Base-by-base conservation (phyloP, 2,329 filamentous ascomycete genomes). In the Fusarium falciforme region DNA sequence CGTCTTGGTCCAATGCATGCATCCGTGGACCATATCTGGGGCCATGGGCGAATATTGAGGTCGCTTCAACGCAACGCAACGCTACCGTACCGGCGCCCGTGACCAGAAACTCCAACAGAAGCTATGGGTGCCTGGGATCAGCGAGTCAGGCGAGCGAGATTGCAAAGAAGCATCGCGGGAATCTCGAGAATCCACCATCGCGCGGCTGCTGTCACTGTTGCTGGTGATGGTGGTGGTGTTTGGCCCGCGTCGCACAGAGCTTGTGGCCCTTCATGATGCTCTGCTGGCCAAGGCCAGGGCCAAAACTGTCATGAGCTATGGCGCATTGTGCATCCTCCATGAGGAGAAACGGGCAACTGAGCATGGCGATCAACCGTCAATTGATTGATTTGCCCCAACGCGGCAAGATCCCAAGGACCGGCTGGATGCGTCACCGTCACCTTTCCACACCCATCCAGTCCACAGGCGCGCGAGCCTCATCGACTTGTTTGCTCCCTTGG, bases 1-100 rank as follows among this genome's bases (percentile, higher is more conserved):
- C 63, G 44, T 67, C 65, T 64, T 72, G 66, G 58, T 73, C 75
- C 75, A 75, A 76, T 77, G 27, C 67, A 65, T 63, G 68, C 65
- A 68, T 76, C 67, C 64, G 65, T 68, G 62, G 61, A 65, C 75
- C 58, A 77, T 74, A 68, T 72, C 64, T 64, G 59, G 71, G 58
- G 61, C 52, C 69, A 69, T 74, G 72, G 66, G 64, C 58, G 27
- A 52, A 68, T 65, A 61, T 58, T 63, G 44, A 73, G 64, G 69
- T 70, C 69, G 67, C 64, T 70, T 64, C 69, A 72, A 66, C 66
- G 61, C 72, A 66, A 66, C 71, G 68, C 73, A 75, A 65, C 69
- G 67, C 71, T 68, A 62, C 54, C 64, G 57, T 68, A 62, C 54
- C 64, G 57, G 58, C 42, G 61, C 67, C 68, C 63, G 59, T 71